Evolutionary conservation across 345 rosid genomes (phyloP), one percentile per base, ranked within the genome.

Genomic region (Angophora floribunda): DNA sequence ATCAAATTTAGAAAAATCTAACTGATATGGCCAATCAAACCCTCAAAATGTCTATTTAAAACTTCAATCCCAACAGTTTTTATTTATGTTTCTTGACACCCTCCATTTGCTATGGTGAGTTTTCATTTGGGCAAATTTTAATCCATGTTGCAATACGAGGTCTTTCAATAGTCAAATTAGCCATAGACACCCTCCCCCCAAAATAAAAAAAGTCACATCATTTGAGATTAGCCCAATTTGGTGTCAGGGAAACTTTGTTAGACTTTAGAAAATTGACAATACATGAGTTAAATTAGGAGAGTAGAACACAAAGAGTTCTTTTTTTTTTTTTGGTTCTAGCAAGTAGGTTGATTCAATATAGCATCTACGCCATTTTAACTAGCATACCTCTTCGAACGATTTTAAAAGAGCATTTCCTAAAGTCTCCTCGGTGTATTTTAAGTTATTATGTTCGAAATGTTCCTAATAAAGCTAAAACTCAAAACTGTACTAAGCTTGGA

Each of bases 1-100:
- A 36, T 32, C 41, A 17, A 32, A 36, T 70, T 70, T 5, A 1
- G 3, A 70, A 70, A 10, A 16, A 17, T 32, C 1, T 13, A 3
- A 36, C 1, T 2, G 13, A 16, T 3, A 45, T 17, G 47, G 12
- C 45, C 22, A 70, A 8, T 47, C 21, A 32, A 6, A 1, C 10
- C 11, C 7, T 65, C 3, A 30, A 30, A 67, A 15, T 1, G 0
- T 7, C 11, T 2, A 14, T 1, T 3, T 30, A 2, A 12, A 2
- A 7, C 28, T 61, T 61, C 28, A 30, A 30, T 61, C 22, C 21
- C 1, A 2, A 7, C 15, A 15, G 6, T 36, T 67, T 67, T 67
- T 67, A 7, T 67, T 67, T 11, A 26, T 28, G 67, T 67, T 67
- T 67, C 22, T 30, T 67, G 44, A 15, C 32, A 13, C 70, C 70